Base-by-base conservation (phyloP, 2,329 filamentous ascomycete species). In the Cercospora zeae-maydis region DNA sequence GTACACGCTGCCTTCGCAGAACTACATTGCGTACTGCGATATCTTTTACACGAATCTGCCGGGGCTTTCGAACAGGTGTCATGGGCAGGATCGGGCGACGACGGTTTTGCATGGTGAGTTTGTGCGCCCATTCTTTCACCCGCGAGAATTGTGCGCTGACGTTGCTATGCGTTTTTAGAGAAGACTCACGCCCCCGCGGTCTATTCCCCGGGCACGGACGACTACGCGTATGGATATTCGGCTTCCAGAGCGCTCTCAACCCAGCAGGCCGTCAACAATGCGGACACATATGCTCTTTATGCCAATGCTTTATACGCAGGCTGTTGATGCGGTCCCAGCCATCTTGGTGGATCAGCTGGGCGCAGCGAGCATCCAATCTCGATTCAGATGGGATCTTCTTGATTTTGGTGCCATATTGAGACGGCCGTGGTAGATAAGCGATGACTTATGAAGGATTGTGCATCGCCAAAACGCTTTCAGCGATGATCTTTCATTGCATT, bases 1-100 rank as follows among this genome's bases (percentile, higher is more conserved):
- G 1, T 89, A 88, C 73, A 88, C 86, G 0, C 75, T 86, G 4
- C 66, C 66, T 4, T 37, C 58, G 16, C 70, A 69, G 30, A 83
- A 82, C 73, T 77, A 81, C 71, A 84, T 88, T 74, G 84, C 83
- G 61, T 87, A 88, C 77, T 89, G 87, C 76, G 78, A 80, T 13
- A 74, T 85, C 19, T 87, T 82, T 76, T 89, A 86, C 78, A 81
- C 71, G 49, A 76, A 74, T 11, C 79, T 89, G 8, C 78, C 83
- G 0, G 78, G 79, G 1, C 63, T 84, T 31, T 76, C 81, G 8
- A 69, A 68, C 8, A 75, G 73, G 1, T 90, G 88, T 78, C 85
- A 89, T 72, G 81, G 70, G 2, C 87, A 89, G 75, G 87, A 89
- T 71, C 84, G 87, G 52, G 84, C 84, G 2, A 87, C 83, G 10